phyloP scores from a whole-genome alignment of 208 protist species.

The Phytomonas serpens region DNA sequence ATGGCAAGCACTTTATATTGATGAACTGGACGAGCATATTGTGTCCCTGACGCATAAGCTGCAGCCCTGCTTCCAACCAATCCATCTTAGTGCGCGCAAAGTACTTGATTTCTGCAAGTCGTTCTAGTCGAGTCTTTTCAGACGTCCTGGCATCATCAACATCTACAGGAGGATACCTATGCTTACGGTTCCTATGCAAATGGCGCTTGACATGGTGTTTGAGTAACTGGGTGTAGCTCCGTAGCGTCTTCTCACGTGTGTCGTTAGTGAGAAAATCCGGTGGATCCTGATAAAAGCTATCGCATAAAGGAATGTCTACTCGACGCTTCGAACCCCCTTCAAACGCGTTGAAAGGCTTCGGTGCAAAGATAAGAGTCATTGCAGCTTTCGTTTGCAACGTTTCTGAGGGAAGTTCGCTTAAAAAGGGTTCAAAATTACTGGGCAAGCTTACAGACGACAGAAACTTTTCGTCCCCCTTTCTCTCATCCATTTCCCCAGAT shows the following conservation, averaged over 20 bases:
- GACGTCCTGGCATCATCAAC: constrained; percentile 9
- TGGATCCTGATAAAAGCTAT: constrained; percentile 97
- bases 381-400: constrained; percentile 88
- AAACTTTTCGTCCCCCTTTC: not conserved
- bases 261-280: constrained; percentile 59
- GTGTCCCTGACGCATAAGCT: constrained; percentile 99
- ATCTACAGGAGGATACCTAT: constrained; percentile 22
- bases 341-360: constrained; percentile 95
- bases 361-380: constrained; percentile 97
- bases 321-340: constrained; percentile 93
- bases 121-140: constrained; percentile 78
- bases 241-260: constrained; percentile 90
- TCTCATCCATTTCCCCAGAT: not conserved
- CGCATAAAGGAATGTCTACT: constrained; percentile 98
- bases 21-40: constrained; percentile 99
- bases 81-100: constrained; percentile 99
- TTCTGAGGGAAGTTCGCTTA: constrained; percentile 87
- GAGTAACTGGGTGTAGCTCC: constrained; percentile 99
- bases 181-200: constrained; percentile 88
- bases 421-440: constrained; percentile 70
- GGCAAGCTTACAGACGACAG: constrained; percentile 22
- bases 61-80: constrained; percentile 99
- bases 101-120: constrained; percentile 96
- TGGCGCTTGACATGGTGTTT: constrained; percentile 99
- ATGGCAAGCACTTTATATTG: constrained; percentile 99